Base-by-base conservation (phyloP, 805 yeast genomes). In the Teunomyces stri region DNA sequence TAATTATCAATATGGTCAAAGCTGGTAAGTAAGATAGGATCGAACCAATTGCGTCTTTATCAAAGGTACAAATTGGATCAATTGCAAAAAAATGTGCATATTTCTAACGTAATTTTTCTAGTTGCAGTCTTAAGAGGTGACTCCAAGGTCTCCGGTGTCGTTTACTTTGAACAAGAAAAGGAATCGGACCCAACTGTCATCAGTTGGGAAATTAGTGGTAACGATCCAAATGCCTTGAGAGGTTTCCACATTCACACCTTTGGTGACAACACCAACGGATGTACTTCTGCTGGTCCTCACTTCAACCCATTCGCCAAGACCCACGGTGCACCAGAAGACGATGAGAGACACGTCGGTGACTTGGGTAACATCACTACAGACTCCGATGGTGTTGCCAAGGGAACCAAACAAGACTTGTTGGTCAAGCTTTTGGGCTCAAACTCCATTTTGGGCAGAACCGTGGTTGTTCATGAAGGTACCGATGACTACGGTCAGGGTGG, bases 241-340 rank as follows among this genome's bases (percentile, higher is more conserved):
- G 99, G 99, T 45, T 92, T 94, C 96, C 99, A 94, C 80, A 76
- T 94, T 66, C 99, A 94, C 75, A 86, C 89, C 67, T 94, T 94
- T 64, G 99, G 99, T 76, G 99, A 94, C 79, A 89, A 89, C 84
- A 89, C 99, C 74, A 94, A 94, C 70, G 99, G 99, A 57, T 94
- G 99, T 78, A 92, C 96, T 51, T 88, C 96, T 57, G 97, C 97
- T 46, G 97, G 97, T 65, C 96, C 97, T 50, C 97, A 91, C 76
- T 90, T 89, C 82, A 73, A 91, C 81, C 97, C 97, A 58, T 86
- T 85, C 68, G 78, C 81, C 52, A 86, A 87, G 78, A 81, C 81
- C 57, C 97, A 90, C 69, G 97, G 97, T 76, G 90, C 91, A 48
- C 96, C 96, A 72, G 81, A 81, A 61, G 96, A 86, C 59, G 83